These are phyloP conservation scores for Quercus wislizeni DNA, from an alignment of 306 rosid species.

Conservation along the genomic window DNA sequence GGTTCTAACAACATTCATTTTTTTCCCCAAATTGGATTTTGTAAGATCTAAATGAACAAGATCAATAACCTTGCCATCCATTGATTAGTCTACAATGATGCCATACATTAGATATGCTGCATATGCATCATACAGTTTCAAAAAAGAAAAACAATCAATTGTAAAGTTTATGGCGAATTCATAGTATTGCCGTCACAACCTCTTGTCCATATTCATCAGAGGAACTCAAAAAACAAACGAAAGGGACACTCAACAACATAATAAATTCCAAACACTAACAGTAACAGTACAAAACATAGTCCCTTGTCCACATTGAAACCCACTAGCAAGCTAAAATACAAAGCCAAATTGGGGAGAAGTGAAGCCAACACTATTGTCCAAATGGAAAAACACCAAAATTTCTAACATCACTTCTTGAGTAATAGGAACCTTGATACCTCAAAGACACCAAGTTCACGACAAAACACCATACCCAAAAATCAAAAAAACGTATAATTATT, in stretches of 20 bases:
- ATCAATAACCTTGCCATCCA: neutral
- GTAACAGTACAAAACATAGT: slow-evolving; percentile 18
- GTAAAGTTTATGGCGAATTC: neutral
- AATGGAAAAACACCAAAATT: slow-evolving; percentile 11
- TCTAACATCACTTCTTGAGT: slow-evolving; percentile 31
- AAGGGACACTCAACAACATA: slow-evolving; percentile 22
- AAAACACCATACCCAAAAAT: slow-evolving; percentile 31
- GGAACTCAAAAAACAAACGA: slow-evolving; percentile 19
- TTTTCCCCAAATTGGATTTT: no score
- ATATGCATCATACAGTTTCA: neutral
- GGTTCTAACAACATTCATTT: no score
- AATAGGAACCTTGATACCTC: slow-evolving; percentile 40
- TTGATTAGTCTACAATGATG: neutral
- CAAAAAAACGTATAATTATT: slow-evolving; percentile 16
- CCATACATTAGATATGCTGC: neutral
- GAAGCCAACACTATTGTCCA: slow-evolving; percentile 10
- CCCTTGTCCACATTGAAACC: slow-evolving; percentile 28
- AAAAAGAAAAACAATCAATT: neutral
- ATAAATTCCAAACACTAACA: slow-evolving; percentile 28
- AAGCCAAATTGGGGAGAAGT: slow-evolving; percentile 37
- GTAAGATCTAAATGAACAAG: neutral
- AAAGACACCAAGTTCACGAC: slow-evolving; percentile 45
- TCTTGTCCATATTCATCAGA: slow-evolving; percentile 16
- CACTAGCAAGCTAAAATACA: slow-evolving; percentile 33
- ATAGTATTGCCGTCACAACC: neutral